phyloP scores from a whole-genome alignment of 1,284 basidiomycete genomes.

The Tilletia walkeri region DNA sequence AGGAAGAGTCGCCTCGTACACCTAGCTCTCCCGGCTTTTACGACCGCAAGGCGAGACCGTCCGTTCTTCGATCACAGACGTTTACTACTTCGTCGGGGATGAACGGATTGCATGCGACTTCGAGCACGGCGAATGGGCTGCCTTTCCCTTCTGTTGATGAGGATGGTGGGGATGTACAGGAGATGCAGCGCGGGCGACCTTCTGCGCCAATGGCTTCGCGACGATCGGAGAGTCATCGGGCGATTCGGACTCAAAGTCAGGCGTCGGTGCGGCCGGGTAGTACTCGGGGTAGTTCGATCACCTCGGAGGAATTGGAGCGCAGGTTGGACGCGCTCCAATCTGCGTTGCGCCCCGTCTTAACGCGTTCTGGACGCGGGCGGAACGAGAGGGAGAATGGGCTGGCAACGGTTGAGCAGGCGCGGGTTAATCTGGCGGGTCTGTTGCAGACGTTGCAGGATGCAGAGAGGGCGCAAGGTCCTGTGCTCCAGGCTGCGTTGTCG shows the following conservation, averaged over 20 bases:
- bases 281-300: not conserved
- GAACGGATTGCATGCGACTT: not conserved
- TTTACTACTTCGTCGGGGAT: not conserved
- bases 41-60: conserved; percentile 16
- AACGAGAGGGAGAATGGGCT: conserved; percentile 16
- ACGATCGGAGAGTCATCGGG: not conserved
- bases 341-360: not conserved
- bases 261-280: not conserved
- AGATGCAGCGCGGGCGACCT: not conserved
- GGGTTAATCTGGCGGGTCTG: conserved; percentile 15
- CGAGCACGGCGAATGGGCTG: not conserved
- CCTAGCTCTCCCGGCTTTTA: conserved; percentile 12
- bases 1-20: not conserved
- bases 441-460: conserved; percentile 25
- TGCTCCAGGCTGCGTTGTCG: conserved; percentile 32
- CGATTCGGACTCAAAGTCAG: not conserved
- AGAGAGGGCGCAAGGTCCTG: conserved; percentile 22
- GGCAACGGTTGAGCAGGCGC: conserved; percentile 22
- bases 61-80: conserved; percentile 16
- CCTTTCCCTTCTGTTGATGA: conserved; percentile 12
- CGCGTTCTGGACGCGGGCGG: conserved; percentile 13
- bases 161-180: not conserved
- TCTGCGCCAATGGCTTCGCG: not conserved
- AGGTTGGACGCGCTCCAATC: conserved; percentile 15
- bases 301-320: conserved; percentile 11